Evolutionary conservation across 1,139 yeast genomes (phyloP), one percentile per base, ranked within the genome.

Genomic region (Trichomonascaceae sp.): DNA sequence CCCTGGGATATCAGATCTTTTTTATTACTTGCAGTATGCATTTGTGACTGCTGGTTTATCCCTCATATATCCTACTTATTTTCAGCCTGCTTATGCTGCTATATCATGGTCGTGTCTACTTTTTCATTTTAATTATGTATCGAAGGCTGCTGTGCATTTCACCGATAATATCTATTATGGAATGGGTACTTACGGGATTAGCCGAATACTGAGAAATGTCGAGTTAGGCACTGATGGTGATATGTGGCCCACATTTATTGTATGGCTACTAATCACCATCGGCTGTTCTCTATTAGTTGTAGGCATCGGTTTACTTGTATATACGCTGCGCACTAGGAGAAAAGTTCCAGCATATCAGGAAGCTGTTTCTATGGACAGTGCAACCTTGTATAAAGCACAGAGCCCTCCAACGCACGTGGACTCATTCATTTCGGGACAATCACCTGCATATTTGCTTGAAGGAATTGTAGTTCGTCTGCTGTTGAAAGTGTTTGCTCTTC

Each of bases 61-160:
- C 58, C 65, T 85, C 30, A 71, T 74, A 38, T 85, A 81, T 60
- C 90, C 91, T 0, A 87, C 87, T 0, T 83, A 80, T 62, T 80
- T 76, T 57, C 85, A 80, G 61, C 87, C 87, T 0, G 67, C 81
- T 12, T 67, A 83, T 47, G 61, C 74, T 1, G 63, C 71, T 1
- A 56, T 70, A 12, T 62, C 75, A 19, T 77, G 81, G 81, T 63
- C 70, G 12, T 57, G 67, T 22, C 60, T 71, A 41, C 58, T 69
- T 49, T 70, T 70, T 53, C 64, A 63, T 27, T 54, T 56, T 49
- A 62, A 64, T 38, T 61, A 66, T 47, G 66, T 61, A 9, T 59
- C 65, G 12, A 27, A 50, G 47, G 22, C 36, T 19, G 45, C 48
- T 19, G 55, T 56, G 13, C 51, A 54, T 15, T 55, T 65, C 13